Conservation (phyloP, 2,329 filamentous ascomycete species). For the Aspergillus ochraceus region DNA sequence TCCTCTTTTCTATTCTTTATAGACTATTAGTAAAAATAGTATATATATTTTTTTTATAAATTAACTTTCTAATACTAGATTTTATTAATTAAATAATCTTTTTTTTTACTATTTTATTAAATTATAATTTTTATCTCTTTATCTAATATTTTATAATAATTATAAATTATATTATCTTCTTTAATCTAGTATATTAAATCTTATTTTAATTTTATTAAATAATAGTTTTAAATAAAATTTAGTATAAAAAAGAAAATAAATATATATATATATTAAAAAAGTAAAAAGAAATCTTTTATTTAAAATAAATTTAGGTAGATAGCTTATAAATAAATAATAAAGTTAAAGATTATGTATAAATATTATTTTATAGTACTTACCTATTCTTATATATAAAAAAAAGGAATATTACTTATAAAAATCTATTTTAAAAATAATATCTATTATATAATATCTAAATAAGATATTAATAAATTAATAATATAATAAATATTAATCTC, state of each 20-base stretch:
- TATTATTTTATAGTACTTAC: constrained; percentile 2
- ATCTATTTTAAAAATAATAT: neutral
- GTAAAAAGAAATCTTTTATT: constrained; percentile 3
- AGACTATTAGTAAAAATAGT: too few relatives aligned
- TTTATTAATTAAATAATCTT: neutral
- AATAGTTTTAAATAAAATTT: constrained; percentile 6
- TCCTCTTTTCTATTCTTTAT: neutral
- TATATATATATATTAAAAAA: neutral
- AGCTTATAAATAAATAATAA: constrained; percentile 1
- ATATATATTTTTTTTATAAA: too few relatives aligned
- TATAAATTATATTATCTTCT: too few relatives aligned
- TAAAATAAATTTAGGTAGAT: constrained; percentile 6
- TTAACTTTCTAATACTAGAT: too few relatives aligned
- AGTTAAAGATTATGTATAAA: constrained; percentile 8
- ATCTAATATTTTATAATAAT: too few relatives aligned
- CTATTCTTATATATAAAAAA: neutral
- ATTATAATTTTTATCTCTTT: too few relatives aligned
- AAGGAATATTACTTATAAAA: constrained; percentile 4
- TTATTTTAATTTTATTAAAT: neutral
- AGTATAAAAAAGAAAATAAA: neutral
- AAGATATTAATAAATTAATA: too few relatives aligned
- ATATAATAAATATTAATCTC: too few relatives aligned
- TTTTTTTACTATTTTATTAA: neutral
- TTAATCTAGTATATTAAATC: too few relatives aligned
- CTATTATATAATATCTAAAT: neutral